Evolutionary conservation across 345 rosid species (phyloP), one percentile per base, ranked within the genome.

Genomic region (Populus tremula): DNA sequence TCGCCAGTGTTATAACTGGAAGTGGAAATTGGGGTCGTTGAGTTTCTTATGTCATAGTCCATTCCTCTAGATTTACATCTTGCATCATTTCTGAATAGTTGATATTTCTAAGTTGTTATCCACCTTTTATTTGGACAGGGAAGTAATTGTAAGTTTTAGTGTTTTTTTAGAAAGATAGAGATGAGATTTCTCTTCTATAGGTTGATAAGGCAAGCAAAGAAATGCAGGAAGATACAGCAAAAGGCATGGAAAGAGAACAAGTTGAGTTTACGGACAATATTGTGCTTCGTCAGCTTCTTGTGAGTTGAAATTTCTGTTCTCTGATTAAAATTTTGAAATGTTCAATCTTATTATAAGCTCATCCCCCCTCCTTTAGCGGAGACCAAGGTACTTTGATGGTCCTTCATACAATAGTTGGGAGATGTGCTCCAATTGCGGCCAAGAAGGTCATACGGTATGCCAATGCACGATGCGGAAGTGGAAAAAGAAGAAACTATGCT

Each of bases 241-340:
- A 61, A 20, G 65, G 65, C 4, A 61, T 8, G 14, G 65, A 25
- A 0, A 61, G 27, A 65, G 69, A 16, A 65, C 35, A 11, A n/a
- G 38, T 16, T 17, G 18, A 65, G 27, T 25, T 25, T 25, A 27
- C 0, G 14, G 36, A 12, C 33, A 65, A 65, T 29, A 29, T 16
- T 65, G 69, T 65, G 36, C 38, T 65, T 65, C 38, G 69, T 16
- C 36, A 29, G 69, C 69, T 65, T 65, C 69, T 65, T 31, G 69
- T 31, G 18, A 65, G 69, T 65, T 27, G 67, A 29, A 8, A n/a
- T 17, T 29, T 65, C 38, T 5, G 39, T 16, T n/a, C 27, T 27
- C 39, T 31, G 2, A 27, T 65, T 29, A 47, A 47, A 47, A 7
- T 27, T 65, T 25, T 23, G 20, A 3, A 27, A 65, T 25, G 1